These are phyloP conservation scores for Glebionis coronaria DNA, from an alignment of 129 eudicot species.

Conservation along the genomic window DNA sequence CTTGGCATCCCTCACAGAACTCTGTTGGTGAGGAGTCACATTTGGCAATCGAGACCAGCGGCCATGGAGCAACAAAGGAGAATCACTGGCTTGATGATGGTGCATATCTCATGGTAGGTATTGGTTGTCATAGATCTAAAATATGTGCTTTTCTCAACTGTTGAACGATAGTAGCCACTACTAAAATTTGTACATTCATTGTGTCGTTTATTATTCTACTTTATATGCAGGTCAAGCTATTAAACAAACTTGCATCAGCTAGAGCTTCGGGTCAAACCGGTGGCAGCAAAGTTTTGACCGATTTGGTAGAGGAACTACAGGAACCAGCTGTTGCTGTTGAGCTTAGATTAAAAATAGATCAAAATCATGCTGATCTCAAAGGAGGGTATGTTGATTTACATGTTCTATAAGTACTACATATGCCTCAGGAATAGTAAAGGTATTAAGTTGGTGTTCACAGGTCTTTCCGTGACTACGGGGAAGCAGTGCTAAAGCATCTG, in stretches of 20 bases:
- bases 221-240: slow-evolving; percentile 72
- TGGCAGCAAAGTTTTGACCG: slow-evolving; percentile 66
- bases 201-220: slow-evolving; percentile 10
- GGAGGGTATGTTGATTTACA: slow-evolving; percentile 13
- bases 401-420: slow-evolving; percentile 26
- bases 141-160: too few species aligned
- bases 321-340: slow-evolving; percentile 90
- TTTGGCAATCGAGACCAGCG: slow-evolving; percentile 98
- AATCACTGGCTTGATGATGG: slow-evolving; percentile 99
- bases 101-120: slow-evolving; percentile 89
- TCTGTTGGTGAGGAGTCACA: slow-evolving; percentile 96
- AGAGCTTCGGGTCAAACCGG: slow-evolving; percentile 82
- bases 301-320: slow-evolving; percentile 82
- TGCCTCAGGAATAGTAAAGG: neutral
- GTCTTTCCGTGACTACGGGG: slow-evolving; percentile 92
- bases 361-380: slow-evolving; percentile 46
- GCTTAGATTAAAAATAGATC: slow-evolving; percentile 31
- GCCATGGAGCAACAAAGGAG: slow-evolving; percentile 99
- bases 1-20: slow-evolving; percentile 44
- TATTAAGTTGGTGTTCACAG: slow-evolving; percentile 36
- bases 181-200: neutral
- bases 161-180: too few species aligned
- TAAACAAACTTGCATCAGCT: slow-evolving; percentile 97
- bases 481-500: slow-evolving; percentile 72
- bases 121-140: neutral